phyloP scores from a whole-genome alignment of 148 eudicot species.

The Rheum nobile region DNA sequence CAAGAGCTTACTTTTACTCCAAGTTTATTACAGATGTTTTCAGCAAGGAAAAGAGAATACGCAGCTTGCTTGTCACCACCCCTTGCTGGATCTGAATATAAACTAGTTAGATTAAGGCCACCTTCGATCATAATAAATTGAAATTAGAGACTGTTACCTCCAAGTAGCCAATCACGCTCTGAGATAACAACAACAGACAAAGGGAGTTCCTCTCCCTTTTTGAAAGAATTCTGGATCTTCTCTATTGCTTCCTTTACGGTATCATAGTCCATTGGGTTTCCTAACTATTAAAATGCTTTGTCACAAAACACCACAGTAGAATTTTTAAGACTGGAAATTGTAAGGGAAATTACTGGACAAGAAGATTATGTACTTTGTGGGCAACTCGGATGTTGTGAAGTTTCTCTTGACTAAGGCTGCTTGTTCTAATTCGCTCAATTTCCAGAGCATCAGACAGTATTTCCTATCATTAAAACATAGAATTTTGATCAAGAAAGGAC shows the following conservation, averaged over 20 bases:
- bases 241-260: conserved; percentile 49
- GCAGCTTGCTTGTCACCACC: conserved; percentile 94
- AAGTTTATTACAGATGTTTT: conserved; percentile 60
- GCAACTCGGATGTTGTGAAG: conserved; percentile 57
- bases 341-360: neutral
- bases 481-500: neutral
- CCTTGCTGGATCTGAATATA: conserved; percentile 60
- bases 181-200: conserved; percentile 75
- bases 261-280: conserved; percentile 78
- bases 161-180: conserved; percentile 58
- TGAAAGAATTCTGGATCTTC: conserved; percentile 37
- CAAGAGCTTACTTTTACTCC: conserved; percentile 54
- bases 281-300: conserved; percentile 33
- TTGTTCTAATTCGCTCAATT: conserved; percentile 43
- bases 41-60: conserved; percentile 86
- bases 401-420: conserved; percentile 31
- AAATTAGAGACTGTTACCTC: conserved; percentile 35
- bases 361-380: conserved; percentile 40
- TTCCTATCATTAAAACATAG: conserved; percentile 35
- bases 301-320: neutral
- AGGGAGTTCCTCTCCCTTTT: conserved; percentile 45
- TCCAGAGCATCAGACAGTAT: conserved; percentile 74
- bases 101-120: conserved; percentile 13
- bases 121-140: neutral
- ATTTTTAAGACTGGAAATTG: neutral